phyloP scores from a whole-genome alignment of 306 rosid species.

The Styphnolobium japonicum region DNA sequence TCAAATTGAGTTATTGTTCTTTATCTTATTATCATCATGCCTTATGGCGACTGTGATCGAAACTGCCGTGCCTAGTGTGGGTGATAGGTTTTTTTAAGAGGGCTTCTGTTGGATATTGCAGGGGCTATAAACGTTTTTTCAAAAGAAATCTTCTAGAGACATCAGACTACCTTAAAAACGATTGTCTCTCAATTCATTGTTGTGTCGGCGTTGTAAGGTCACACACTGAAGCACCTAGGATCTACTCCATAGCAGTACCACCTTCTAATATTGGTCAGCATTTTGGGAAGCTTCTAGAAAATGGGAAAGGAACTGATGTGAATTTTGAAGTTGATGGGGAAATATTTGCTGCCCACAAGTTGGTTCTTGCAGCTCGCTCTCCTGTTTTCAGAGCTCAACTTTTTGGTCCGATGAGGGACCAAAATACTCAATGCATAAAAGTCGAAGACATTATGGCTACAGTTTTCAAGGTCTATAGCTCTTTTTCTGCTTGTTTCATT shows the following conservation, averaged over 20 bases:
- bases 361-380: conserved; percentile 65
- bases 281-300: conserved; percentile 59
- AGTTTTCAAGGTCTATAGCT: conserved; percentile 48
- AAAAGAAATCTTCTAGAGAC: conserved; percentile 53
- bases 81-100: not conserved
- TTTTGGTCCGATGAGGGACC: conserved; percentile 65
- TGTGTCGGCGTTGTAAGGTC: conserved; percentile 64
- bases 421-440: conserved; percentile 41
- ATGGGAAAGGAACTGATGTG: conserved; percentile 53
- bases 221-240: conserved; percentile 52
- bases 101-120: conserved; percentile 18
- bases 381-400: conserved; percentile 67
- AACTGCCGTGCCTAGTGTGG: not conserved
- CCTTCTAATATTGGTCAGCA: conserved; percentile 47
- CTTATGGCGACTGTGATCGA: not conserved
- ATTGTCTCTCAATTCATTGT: conserved; percentile 54
- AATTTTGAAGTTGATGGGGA: conserved; percentile 59
- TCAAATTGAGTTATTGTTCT: not conserved
- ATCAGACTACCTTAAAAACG: conserved; percentile 60
- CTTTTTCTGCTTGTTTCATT: not conserved
- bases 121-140: conserved; percentile 70
- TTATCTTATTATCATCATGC: not conserved
- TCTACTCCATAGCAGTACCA: conserved; percentile 47
- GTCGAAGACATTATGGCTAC: conserved; percentile 61
- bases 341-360: conserved; percentile 55